These are phyloP conservation scores for Colletotrichum euphorbiae DNA, from an alignment of 2,329 filamentous ascomycete genomes.

Conservation along the genomic window DNA sequence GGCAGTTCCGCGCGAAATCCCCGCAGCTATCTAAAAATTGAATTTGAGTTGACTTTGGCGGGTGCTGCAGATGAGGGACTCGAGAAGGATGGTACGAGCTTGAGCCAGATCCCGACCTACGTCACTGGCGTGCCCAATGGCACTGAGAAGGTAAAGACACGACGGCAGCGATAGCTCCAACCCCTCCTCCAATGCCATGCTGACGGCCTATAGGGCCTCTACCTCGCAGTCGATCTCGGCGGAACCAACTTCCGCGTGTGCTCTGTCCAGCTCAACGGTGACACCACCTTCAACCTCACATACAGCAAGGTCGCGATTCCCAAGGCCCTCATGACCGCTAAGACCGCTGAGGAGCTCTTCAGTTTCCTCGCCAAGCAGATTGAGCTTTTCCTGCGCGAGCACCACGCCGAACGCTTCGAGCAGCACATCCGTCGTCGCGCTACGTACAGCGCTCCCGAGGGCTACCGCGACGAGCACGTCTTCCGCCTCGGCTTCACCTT, in stretches of 20 bases:
- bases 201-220: constrained; percentile 77
- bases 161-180: constrained; percentile 18
- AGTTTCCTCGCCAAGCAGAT: constrained; percentile 93
- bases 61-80: constrained; percentile 78
- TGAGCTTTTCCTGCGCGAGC: constrained; percentile 84
- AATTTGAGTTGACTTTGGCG: constrained; percentile 9
- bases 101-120: constrained; percentile 98
- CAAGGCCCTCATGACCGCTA: constrained; percentile 87
- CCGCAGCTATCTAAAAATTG: background rate
- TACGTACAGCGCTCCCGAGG: constrained; percentile 68
- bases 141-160: constrained; percentile 83
- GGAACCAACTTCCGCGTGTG: constrained; percentile 99
- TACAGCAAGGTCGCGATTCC: constrained; percentile 95
- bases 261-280: constrained; percentile 91
- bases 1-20: background rate
- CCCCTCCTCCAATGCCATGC: background rate
- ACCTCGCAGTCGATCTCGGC: constrained; percentile 96
- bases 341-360: constrained; percentile 89
- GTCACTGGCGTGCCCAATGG: constrained; percentile 96
- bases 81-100: constrained; percentile 78
- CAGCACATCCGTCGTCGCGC: constrained; percentile 73
- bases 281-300: constrained; percentile 93
- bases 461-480: constrained; percentile 77
- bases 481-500: constrained; percentile 99
- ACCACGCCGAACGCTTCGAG: constrained; percentile 89